phyloP scores from a whole-genome alignment of 176 grass and related monocot genomes.

The Oryza officinalis region DNA sequence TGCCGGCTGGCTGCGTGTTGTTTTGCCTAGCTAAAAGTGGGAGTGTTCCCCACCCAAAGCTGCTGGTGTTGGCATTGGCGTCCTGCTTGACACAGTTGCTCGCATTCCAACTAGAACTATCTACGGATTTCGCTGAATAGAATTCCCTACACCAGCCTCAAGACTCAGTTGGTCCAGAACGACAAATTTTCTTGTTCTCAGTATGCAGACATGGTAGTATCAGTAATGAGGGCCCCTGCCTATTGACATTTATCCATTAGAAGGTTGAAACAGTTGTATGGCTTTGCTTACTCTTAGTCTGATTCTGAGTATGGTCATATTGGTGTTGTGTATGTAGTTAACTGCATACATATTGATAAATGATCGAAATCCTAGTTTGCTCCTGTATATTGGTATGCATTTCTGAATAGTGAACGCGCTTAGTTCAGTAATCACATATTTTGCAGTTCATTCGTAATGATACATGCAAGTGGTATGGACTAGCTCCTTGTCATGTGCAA shows the following conservation, averaged over 20 bases:
- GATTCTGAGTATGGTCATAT: neutral
- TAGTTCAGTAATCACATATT: neutral
- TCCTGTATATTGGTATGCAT: neutral
- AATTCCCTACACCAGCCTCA: neutral
- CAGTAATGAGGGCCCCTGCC: neutral
- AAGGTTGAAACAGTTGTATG: neutral
- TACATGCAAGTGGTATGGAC: neutral
- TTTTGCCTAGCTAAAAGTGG: conserved; percentile 8
- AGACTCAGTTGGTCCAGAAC: neutral
- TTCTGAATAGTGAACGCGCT: neutral
- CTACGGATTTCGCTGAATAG: neutral
- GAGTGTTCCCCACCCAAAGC: neutral
- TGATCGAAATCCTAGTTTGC: neutral
- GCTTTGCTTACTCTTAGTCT: neutral
- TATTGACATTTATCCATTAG: neutral
- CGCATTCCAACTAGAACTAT: neutral
- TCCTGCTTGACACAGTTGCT: neutral
- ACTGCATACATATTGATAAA: neutral
- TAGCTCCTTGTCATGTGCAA: neutral
- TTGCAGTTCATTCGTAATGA: neutral
- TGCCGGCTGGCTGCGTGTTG: neutral
- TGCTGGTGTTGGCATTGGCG: neutral
- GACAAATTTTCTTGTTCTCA: neutral
- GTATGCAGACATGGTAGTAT: neutral
- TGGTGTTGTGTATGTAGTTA: neutral